phyloP scores from a whole-genome alignment of 176 grass and related monocot genomes.

The Bromus sterilis region DNA sequence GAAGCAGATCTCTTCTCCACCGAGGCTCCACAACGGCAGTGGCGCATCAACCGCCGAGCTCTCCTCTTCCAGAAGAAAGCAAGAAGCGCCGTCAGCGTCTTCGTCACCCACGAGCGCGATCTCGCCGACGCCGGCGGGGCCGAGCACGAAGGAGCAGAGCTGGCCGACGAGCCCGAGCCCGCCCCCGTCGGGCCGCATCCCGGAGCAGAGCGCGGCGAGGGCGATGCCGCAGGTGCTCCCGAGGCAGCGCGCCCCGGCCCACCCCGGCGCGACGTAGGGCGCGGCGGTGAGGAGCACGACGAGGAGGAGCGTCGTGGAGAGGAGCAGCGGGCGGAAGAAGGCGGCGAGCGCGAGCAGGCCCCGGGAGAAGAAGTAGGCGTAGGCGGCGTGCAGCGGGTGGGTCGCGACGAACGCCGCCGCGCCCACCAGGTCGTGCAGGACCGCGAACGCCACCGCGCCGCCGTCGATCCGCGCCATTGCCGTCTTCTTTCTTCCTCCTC shows the following conservation, averaged over 20 bases:
- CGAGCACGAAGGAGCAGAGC: constrained; percentile 45
- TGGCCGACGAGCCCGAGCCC: constrained; percentile 35
- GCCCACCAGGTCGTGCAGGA: constrained; percentile 47
- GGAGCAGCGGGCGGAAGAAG: constrained; percentile 75
- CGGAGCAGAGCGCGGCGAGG: constrained; percentile 41
- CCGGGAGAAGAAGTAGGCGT: constrained; percentile 68
- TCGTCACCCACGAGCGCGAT: constrained; percentile 42
- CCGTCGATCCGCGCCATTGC: background rate
- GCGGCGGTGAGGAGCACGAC: constrained; percentile 40
- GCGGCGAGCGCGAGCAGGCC: constrained; percentile 33
- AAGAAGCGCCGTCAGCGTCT: constrained; percentile 6
- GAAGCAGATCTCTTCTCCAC: background rate
- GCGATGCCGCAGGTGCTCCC: constrained; percentile 55
- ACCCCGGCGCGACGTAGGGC: constrained; percentile 25
- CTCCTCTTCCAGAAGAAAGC: background rate
- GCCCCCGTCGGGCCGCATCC: background rate
- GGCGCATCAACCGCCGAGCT: background rate
- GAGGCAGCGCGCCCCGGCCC: constrained; percentile 19
- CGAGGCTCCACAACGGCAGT: background rate
- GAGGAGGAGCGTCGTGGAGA: constrained; percentile 64
- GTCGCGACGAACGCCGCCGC: constrained; percentile 48
- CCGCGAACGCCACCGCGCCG: constrained; percentile 10
- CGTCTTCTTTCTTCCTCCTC: constrained; percentile 12
- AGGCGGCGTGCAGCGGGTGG: constrained; percentile 67
- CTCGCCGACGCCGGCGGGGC: constrained; percentile 27